phyloP scores from a whole-genome alignment of 73 alveolate species.

The Paramecium biaurelia region DNA sequence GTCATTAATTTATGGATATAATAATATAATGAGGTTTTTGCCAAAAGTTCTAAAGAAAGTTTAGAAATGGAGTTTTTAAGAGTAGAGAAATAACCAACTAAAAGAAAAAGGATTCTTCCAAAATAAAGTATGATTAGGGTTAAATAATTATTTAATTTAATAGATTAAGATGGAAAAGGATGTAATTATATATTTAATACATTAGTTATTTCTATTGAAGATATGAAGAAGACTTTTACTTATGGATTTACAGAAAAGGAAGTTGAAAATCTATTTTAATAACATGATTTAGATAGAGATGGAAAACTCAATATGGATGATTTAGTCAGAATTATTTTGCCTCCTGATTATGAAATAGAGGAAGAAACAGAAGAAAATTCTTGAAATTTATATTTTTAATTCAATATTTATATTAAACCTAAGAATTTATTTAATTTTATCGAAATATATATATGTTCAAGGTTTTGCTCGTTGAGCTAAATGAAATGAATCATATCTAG shows the following conservation, averaged over 20 bases:
- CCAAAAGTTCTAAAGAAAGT: conserved; percentile 38
- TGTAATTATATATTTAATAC: background rate
- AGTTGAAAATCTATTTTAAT: conserved; percentile 50
- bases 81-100: conserved; percentile 44
- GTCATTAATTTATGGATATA: conserved; percentile 43
- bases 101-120: conserved; percentile 56
- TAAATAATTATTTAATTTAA: background rate
- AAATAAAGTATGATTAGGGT: conserved; percentile 29
- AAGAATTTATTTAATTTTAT: background rate
- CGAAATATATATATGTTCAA: background rate
- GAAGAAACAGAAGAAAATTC: conserved; percentile 34
- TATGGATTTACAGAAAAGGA: conserved; percentile 57
- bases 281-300: conserved; percentile 55
- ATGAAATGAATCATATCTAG: background rate
- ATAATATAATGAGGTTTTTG: conserved; percentile 43
- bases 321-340: conserved; percentile 59
- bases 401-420: background rate
- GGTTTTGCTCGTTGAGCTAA: background rate
- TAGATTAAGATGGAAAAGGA: conserved; percentile 60
- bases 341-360: conserved; percentile 53
- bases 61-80: conserved; percentile 4
- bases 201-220: conserved; percentile 51
- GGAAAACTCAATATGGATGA: conserved; percentile 51
- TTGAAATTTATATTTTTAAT: background rate
- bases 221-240: conserved; percentile 48